Percentiles rank a stretch among this genome's conserved stretches.
Conservation (phyloP, 2,329 filamentous ascomycete species). For the Pezicula radicicola region DNA sequence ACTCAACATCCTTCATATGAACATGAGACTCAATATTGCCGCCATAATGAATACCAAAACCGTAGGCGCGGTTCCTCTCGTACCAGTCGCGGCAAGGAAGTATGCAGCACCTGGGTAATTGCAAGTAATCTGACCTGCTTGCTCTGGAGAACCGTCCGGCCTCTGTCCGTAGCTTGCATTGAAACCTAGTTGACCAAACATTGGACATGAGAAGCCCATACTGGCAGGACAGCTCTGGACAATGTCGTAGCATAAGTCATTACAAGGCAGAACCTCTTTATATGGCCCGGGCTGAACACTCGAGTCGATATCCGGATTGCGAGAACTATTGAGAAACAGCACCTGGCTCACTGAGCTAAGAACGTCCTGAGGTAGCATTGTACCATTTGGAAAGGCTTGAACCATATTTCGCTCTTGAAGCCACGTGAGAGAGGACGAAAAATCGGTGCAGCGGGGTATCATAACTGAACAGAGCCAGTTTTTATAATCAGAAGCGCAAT, state of each 20-base stretch:
- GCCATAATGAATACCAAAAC: conserved; percentile 8
- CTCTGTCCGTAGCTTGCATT: conserved; percentile 42
- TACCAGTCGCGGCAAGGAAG: conserved; percentile 40
- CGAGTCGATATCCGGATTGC: conserved; percentile 71
- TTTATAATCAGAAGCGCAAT: conserved; percentile 83
- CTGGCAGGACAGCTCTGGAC: conserved; percentile 79
- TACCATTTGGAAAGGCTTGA: conserved; percentile 69
- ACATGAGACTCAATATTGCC: conserved; percentile 12
- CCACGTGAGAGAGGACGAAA: conserved; percentile 49
- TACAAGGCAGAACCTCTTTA: conserved; percentile 86
- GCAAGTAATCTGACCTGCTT: conserved; percentile 44
- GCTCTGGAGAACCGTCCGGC: conserved; percentile 9
- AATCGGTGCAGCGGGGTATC: conserved; percentile 91
- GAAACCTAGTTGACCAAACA: conserved; percentile 36
- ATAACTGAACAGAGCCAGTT: conserved; percentile 91
- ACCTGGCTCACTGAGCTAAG: conserved; percentile 20
- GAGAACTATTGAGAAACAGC: conserved; percentile 48
- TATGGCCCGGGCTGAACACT: conserved; percentile 80
- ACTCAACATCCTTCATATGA: conserved; percentile 14
- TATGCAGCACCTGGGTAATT: conserved; percentile 61
- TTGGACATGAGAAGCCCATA: conserved; percentile 75
- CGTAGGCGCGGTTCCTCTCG: conserved; percentile 48
- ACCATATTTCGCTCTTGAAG: conserved; percentile 67
- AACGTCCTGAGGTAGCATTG: conserved; percentile 39
- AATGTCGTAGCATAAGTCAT: conserved; percentile 82